phyloP scores from a whole-genome alignment of 2,329 filamentous ascomycete species.

The Tolypocladium ophioglossoides region DNA sequence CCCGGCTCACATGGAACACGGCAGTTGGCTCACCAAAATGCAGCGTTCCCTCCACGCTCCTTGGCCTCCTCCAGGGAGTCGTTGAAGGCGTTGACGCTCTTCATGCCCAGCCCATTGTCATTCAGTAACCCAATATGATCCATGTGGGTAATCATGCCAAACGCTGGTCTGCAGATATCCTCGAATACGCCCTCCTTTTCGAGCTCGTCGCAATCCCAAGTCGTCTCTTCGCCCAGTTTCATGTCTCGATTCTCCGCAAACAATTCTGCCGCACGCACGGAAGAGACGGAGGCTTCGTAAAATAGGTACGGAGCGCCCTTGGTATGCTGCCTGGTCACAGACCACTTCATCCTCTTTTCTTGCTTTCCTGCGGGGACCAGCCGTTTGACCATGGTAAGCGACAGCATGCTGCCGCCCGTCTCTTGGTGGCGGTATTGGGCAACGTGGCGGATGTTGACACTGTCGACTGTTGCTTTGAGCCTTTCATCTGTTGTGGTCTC shows the following conservation, averaged over 20 bases:
- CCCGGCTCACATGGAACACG: too few relatives aligned
- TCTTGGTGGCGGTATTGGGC: slow-evolving; percentile 10
- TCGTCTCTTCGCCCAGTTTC: slow-evolving; percentile 13
- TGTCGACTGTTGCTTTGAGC: slow-evolving; percentile 6
- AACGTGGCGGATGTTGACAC: slow-evolving; percentile 10
- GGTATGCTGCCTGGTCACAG: neutral
- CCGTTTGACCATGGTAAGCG: slow-evolving; percentile 11
- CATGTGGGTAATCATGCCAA: slow-evolving; percentile 20
- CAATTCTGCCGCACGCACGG: slow-evolving; percentile 6
- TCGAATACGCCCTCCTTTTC: slow-evolving; percentile 11
- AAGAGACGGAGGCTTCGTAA: slow-evolving; percentile 18
- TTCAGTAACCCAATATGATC: slow-evolving; percentile 19
- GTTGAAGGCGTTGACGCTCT: neutral
- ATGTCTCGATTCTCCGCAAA: slow-evolving; percentile 15
- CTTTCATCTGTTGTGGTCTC: slow-evolving; percentile 4
- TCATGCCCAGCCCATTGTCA: slow-evolving; percentile 9
- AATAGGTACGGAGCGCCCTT: slow-evolving; percentile 7
- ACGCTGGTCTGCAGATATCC: slow-evolving; percentile 15
- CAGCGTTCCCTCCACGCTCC: neutral
- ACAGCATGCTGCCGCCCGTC: slow-evolving; percentile 9
- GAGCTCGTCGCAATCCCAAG: slow-evolving; percentile 14
- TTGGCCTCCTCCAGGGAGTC: neutral
- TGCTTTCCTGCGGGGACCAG: slow-evolving; percentile 3
- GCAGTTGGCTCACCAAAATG: slow-evolving; percentile 7
- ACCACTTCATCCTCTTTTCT: slow-evolving; percentile 4